Evolutionary conservation across 805 yeast species (phyloP).

Genomic region (Candida schatavii): DNA sequence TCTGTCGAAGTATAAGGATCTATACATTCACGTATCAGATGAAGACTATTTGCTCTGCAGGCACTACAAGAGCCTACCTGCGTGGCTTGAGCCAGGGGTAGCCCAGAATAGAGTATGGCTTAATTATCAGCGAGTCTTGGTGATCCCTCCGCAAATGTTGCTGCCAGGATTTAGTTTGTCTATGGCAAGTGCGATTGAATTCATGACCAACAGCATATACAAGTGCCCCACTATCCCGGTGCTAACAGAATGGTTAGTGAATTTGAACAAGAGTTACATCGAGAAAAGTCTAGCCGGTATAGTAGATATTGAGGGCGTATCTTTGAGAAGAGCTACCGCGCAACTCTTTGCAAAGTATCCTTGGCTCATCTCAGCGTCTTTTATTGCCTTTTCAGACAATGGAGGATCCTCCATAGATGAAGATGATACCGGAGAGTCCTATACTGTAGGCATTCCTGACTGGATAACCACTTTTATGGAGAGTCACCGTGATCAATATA

Average conservation of each 20-base stretch:
- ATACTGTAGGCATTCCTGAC: constrained; percentile 2
- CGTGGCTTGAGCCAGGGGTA: constrained; percentile 45
- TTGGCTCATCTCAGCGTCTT: constrained; percentile 3
- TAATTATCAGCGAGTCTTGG: constrained; percentile 35
- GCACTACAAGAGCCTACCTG: constrained; percentile 44
- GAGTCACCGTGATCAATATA: background rate
- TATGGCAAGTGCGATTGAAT: background rate
- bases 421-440: background rate
- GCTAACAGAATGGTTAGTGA: background rate
- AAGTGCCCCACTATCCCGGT: background rate
- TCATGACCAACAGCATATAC: background rate
- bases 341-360: background rate
- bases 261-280: background rate
- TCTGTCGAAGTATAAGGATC: constrained; percentile 24
- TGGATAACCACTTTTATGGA: constrained; percentile 2
- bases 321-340: background rate
- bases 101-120: constrained; percentile 56
- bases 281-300: background rate
- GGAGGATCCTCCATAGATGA: background rate
- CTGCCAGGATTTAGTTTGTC: background rate
- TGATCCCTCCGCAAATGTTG: constrained; percentile 30
- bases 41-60: constrained; percentile 53
- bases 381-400: background rate
- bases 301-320: background rate
- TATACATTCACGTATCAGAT: constrained; percentile 48